A percentile compares a stretch with the other conserved stretches of the same genome.
phyloP scores from a whole-genome alignment of 2,329 filamentous ascomycete genomes.

The Nothophoma quercina region DNA sequence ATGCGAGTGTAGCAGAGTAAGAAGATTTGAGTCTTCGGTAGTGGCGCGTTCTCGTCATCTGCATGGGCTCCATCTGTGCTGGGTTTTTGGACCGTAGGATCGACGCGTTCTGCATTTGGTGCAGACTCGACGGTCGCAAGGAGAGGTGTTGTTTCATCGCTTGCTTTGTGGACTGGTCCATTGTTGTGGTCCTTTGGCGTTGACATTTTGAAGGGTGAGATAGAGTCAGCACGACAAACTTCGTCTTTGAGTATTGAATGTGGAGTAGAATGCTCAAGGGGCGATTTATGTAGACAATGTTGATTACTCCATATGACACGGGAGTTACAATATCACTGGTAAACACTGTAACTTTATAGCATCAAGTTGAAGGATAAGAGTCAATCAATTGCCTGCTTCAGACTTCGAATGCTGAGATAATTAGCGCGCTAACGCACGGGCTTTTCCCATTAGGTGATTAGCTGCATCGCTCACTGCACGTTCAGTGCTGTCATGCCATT shows the following conservation, averaged over 20 bases:
- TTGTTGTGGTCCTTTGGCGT: neutral
- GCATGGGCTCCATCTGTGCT: conserved; percentile 14
- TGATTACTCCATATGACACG: neutral
- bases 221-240: no score
- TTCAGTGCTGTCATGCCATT: neutral
- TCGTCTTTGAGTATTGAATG: no score
- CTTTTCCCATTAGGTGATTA: conserved; percentile 6
- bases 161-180: neutral
- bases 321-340: neutral
- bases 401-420: neutral
- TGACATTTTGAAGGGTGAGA: neutral
- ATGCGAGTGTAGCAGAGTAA: conserved; percentile 76
- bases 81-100: conserved; percentile 1
- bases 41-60: conserved; percentile 34
- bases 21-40: conserved; percentile 65
- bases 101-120: conserved; percentile 24
- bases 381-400: neutral
- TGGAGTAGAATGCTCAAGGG: no score
- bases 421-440: conserved; percentile 12
- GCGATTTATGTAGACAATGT: neutral
- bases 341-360: neutral
- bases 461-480: neutral
- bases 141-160: conserved; percentile 42
- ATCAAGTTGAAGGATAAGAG: conserved; percentile 3
- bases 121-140: conserved; percentile 28